Percentiles rank a stretch among this genome's conserved stretches.
Conservation (phyloP, 1,139 yeast genomes). For the Meyerozyma carpophila region DNA sequence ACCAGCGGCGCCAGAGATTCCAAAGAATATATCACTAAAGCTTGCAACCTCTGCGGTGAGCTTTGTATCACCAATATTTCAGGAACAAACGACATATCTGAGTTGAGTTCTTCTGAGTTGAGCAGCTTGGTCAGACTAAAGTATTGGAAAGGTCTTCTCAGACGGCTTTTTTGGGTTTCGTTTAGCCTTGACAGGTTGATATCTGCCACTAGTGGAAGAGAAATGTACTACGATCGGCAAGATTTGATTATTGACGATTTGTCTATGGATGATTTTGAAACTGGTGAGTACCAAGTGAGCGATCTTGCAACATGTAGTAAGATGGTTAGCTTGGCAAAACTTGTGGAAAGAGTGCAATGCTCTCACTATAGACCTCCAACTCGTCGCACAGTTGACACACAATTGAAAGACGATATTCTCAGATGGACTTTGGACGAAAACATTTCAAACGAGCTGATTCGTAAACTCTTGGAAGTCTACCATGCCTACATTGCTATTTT, state of each 20-base stretch:
- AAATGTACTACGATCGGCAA: slow-evolving; percentile 16
- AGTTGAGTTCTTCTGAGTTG: slow-evolving; percentile 3
- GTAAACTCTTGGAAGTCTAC: slow-evolving; percentile 7
- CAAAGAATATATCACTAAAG: slow-evolving; percentile 17
- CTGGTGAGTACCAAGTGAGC: slow-evolving; percentile 7
- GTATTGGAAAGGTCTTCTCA: slow-evolving; percentile 13
- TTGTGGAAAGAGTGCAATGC: slow-evolving; percentile 16
- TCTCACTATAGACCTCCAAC: slow-evolving; percentile 20
- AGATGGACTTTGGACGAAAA: neutral
- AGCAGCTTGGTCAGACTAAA: slow-evolving; percentile 4
- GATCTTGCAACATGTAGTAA: slow-evolving; percentile 15
- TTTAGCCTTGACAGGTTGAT: slow-evolving; percentile 21
- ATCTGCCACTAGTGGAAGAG: slow-evolving; percentile 20
- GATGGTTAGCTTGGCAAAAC: slow-evolving; percentile 14
- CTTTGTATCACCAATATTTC: slow-evolving; percentile 19
- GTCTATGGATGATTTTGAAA: slow-evolving; percentile 14
- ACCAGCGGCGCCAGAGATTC: slow-evolving; percentile 19
- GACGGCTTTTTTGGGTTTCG: slow-evolving; percentile 21
- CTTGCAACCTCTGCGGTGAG: slow-evolving; percentile 21
- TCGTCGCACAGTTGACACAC: slow-evolving; percentile 13
- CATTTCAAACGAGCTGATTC: neutral
- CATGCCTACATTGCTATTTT: slow-evolving; percentile 15
- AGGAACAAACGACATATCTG: slow-evolving; percentile 11
- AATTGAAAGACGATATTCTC: slow-evolving; percentile 12
- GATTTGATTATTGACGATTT: slow-evolving; percentile 19